phyloP scores from a whole-genome alignment of 768 basidiomycete species.

The Epithele typhae region DNA sequence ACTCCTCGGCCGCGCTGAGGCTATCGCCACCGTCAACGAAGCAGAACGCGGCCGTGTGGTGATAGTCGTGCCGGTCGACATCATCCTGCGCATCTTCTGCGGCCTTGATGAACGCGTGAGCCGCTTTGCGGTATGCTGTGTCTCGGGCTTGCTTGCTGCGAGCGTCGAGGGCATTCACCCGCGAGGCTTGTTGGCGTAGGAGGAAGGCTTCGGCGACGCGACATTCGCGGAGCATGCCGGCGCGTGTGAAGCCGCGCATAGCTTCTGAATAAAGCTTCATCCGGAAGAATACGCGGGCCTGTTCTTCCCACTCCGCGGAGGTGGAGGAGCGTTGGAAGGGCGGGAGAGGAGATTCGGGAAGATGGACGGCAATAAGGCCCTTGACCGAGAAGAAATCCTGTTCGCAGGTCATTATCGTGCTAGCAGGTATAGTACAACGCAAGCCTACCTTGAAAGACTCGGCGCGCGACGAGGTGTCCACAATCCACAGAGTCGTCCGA shows the following conservation, averaged over 20 bases:
- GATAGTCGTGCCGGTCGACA: neutral
- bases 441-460: slow-evolving; percentile 52
- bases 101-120: neutral
- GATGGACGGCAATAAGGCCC: slow-evolving; percentile 39
- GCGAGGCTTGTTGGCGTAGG: neutral
- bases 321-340: slow-evolving; percentile 46
- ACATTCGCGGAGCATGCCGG: neutral
- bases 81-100: neutral
- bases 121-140: neutral
- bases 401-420: too few species aligned
- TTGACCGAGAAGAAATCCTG: slow-evolving; percentile 43
- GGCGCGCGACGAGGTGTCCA: slow-evolving; percentile 54
- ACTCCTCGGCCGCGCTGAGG: slow-evolving; percentile 41
- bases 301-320: slow-evolving; percentile 33
- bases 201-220: neutral
- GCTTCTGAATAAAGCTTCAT: neutral
- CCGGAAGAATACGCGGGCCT: slow-evolving; percentile 9
- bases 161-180: neutral
- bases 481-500: slow-evolving; percentile 67
- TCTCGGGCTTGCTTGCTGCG: neutral
- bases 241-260: neutral
- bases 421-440: too few species aligned
- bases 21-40: slow-evolving; percentile 24
- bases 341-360: slow-evolving; percentile 38
- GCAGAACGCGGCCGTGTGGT: slow-evolving; percentile 21